phyloP scores from a whole-genome alignment of 2,329 filamentous ascomycete genomes.

The Lecanicillium sp. region DNA sequence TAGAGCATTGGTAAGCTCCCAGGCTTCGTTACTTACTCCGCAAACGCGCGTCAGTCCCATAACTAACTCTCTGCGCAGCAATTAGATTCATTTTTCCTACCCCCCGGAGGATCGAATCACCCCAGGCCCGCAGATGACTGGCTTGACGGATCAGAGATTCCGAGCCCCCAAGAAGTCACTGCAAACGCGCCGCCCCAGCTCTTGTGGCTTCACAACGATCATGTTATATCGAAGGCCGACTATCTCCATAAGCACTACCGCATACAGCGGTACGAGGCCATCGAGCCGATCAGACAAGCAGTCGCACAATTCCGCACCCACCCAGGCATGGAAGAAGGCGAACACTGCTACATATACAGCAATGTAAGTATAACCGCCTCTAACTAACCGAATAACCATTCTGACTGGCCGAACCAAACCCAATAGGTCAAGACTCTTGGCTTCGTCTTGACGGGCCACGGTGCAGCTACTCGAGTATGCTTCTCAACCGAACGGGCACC shows the following conservation, averaged over 20 bases:
- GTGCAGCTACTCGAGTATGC: slow-evolving; percentile 59
- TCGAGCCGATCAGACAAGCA: slow-evolving; percentile 62
- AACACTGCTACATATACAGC: slow-evolving; percentile 60
- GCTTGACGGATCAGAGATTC: slow-evolving; percentile 2
- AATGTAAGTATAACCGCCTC: slow-evolving; percentile 41
- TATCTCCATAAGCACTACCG: slow-evolving; percentile 72
- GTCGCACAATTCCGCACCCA: slow-evolving; percentile 49
- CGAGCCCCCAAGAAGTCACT: neutral
- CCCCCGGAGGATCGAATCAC: neutral
- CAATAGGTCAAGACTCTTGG: slow-evolving; percentile 59
- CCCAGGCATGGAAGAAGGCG: slow-evolving; percentile 52
- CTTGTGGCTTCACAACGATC: neutral
- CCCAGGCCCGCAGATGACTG: neutral
- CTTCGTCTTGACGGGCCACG: slow-evolving; percentile 55
- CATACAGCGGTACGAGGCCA: slow-evolving; percentile 67
- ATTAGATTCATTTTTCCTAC: neutral
- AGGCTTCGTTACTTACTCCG: neutral
- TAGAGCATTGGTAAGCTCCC: slow-evolving; percentile 9
- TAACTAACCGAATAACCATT: neutral
- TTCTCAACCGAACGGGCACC: slow-evolving; percentile 63
- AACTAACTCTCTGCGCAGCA: neutral
- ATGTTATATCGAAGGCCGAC: slow-evolving; percentile 37
- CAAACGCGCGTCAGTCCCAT: neutral
- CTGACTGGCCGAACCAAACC: neutral
- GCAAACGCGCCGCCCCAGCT: neutral